Evolutionary conservation across 441 rosid species (phyloP), one percentile per base, ranked within the genome.

Genomic region (Omphalea diandra): DNA sequence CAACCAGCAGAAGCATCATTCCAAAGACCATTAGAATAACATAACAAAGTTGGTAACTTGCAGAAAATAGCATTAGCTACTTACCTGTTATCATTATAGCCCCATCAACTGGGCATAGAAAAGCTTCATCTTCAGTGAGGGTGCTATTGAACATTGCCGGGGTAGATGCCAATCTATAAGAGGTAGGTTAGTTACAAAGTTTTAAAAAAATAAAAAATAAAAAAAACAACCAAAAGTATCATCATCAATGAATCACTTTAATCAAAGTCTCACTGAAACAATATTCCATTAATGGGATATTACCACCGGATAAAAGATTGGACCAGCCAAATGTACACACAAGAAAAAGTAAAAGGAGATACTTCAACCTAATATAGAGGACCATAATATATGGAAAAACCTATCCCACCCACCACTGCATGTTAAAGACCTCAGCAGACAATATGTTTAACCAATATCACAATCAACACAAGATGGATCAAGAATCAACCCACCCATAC

Each of bases 91-190:
- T 91, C 98, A 95, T 95, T 70, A 95, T 85, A 83, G 97, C 96
- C 67, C 99, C 99, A 80, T 95, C 99, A 69, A 80, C 95, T 49
- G 99, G 99, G 80, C 99, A 95, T 63, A 85, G 67, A 81, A 84
- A 78, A 27, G 83, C 65, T 38, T 89, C 89, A 67, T 86, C 89
- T 74, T 86, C 84, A 18, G 97, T 87, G 68, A 93, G 84, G 20
- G 99, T 86, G 82, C 98, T 85, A 81, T 93, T 93, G 72, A 93
- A 95, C 99, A 95, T 95, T 63, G 99, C 99, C 22, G 99, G 99
- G 65, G 99, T 95, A 56, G 99, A 95, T 56, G 99, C 96, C 81
- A 95, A 83, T 74, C 98, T 95, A 70, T 61, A 76, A 58, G 57
- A 67, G 20, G 11, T 41, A 71, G 75, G 46, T 64, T 43, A 52